These are phyloP conservation scores for Leptographium procerum DNA, from an alignment of 2,329 filamentous ascomycete genomes.

Conservation along the genomic window DNA sequence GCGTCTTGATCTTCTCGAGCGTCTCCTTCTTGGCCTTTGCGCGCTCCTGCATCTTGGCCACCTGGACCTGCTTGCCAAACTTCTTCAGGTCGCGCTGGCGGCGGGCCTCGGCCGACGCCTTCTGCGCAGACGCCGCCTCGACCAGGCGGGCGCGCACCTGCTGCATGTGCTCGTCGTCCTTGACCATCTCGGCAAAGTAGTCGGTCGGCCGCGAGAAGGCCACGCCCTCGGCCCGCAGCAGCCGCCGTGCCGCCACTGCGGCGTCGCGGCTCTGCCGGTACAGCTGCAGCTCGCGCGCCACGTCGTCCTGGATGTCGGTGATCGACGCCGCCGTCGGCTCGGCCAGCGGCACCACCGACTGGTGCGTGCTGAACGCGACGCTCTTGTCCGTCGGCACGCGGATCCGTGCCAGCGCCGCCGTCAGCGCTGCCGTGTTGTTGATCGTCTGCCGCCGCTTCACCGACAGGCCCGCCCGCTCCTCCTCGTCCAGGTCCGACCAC, in stretches of 20 bases:
- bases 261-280: slow-evolving; percentile 81
- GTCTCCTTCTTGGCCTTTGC: slow-evolving; percentile 87
- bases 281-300: slow-evolving; percentile 85
- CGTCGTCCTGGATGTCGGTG: slow-evolving; percentile 77
- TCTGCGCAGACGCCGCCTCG: slow-evolving; percentile 84
- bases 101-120: slow-evolving; percentile 81
- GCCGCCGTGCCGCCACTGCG: slow-evolving; percentile 58
- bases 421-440: slow-evolving; percentile 87
- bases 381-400: slow-evolving; percentile 47
- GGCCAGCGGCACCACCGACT: slow-evolving; percentile 54
- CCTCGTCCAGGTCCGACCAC: slow-evolving; percentile 65
- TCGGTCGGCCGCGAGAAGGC: slow-evolving; percentile 83
- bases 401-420: slow-evolving; percentile 69
- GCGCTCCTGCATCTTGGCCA: slow-evolving; percentile 89
- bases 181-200: slow-evolving; percentile 99
- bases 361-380: slow-evolving; percentile 70
- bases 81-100: slow-evolving; percentile 95
- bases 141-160: slow-evolving; percentile 89
- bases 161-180: slow-evolving; percentile 96
- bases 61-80: slow-evolving; percentile 96
- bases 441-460: slow-evolving; percentile 90
- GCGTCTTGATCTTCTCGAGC: slow-evolving; percentile 83
- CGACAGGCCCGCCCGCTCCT: slow-evolving; percentile 72
- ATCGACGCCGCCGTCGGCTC: slow-evolving; percentile 58
- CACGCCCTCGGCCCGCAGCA: slow-evolving; percentile 70